A percentile compares a stretch with the other conserved stretches of the same genome.
These are phyloP conservation scores for Talaromyces sp. DNA, from an alignment of 2,329 filamentous ascomycete genomes.

Conservation along the genomic window DNA sequence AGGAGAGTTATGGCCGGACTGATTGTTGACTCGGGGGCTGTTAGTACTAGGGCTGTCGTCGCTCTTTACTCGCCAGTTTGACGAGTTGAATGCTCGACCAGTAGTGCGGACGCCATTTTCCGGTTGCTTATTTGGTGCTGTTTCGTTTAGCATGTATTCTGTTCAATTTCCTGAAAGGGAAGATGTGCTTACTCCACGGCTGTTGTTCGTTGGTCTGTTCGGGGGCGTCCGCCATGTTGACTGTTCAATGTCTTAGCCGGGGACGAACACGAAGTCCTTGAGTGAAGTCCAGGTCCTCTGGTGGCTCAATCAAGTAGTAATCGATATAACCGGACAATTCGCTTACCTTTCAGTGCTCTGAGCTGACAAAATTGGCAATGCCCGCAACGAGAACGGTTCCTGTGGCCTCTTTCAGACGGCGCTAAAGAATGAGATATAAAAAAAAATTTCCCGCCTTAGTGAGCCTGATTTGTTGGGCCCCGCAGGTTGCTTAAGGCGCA, in stretches of 20 bases:
- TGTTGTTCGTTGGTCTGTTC: slow-evolving; percentile 11
- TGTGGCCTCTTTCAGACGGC: background rate
- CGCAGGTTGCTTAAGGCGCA: background rate
- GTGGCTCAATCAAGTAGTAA: background rate
- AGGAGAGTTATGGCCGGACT: slow-evolving; percentile 26
- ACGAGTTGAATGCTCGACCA: slow-evolving; percentile 36
- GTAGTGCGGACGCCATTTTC: slow-evolving; percentile 32
- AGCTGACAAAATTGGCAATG: background rate
- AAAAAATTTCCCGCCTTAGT: slow-evolving; percentile 11
- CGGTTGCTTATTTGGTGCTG: slow-evolving; percentile 29
- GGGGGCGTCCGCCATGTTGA: slow-evolving; percentile 13
- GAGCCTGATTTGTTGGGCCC: slow-evolving; percentile 9
- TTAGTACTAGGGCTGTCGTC: slow-evolving; percentile 31
- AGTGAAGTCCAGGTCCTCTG: background rate
- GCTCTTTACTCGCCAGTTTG: slow-evolving; percentile 40
- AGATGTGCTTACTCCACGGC: slow-evolving; percentile 13
- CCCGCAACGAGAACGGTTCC: background rate
- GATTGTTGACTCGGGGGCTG: slow-evolving; percentile 24
- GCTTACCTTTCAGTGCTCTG: slow-evolving; percentile 2
- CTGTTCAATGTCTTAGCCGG: background rate
- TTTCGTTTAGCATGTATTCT: slow-evolving; percentile 12
- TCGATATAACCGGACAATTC: background rate
- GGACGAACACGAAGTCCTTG: background rate
- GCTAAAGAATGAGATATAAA: slow-evolving; percentile 7
- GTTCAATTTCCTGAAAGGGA: background rate